These are phyloP conservation scores for Umbilicus rupestris DNA, from an alignment of 164 flowering plant species.

Conservation along the genomic window DNA sequence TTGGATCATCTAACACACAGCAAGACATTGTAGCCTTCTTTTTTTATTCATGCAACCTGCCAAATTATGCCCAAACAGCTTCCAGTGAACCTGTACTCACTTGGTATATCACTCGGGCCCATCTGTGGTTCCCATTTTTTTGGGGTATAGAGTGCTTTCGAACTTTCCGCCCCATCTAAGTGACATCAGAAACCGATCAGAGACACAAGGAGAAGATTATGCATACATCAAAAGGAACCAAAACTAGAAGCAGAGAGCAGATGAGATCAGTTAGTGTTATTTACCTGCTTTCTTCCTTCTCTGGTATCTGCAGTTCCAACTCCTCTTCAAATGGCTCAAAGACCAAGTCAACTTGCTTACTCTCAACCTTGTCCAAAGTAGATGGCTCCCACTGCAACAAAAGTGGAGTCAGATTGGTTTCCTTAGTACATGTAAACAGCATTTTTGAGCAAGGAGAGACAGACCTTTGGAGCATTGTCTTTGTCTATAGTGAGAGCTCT, in stretches of 20 bases:
- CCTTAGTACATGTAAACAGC: not conserved
- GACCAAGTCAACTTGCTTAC: slow-evolving; percentile 42
- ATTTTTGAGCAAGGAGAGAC: not conserved
- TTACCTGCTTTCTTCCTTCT: slow-evolving; percentile 51
- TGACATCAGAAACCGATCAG: not conserved
- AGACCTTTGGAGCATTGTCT: slow-evolving; percentile 85
- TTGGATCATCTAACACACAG: not conserved
- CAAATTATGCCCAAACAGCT: not conserved
- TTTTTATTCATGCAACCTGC: not conserved
- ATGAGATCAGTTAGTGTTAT: not conserved
- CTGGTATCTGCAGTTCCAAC: slow-evolving; percentile 66
- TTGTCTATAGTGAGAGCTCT: slow-evolving; percentile 85
- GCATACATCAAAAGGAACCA: not conserved
- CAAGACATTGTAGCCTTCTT: not conserved
- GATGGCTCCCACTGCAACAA: slow-evolving; percentile 63
- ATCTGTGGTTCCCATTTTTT: slow-evolving; percentile 3
- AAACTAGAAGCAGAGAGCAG: not conserved
- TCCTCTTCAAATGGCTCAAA: slow-evolving; percentile 54
- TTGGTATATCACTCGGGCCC: not conserved
- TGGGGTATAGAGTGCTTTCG: slow-evolving; percentile 44
- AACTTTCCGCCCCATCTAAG: slow-evolving; percentile 74
- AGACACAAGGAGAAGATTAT: not conserved
- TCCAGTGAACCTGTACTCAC: not conserved
- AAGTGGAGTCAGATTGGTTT: slow-evolving; percentile 5
- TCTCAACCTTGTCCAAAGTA: slow-evolving; percentile 38